A percentile compares a stretch with the other conserved stretches of the same genome.
These are phyloP conservation scores for Tillandsia leiboldiana DNA, from an alignment of 176 grass and related monocot genomes.

Conservation along the genomic window DNA sequence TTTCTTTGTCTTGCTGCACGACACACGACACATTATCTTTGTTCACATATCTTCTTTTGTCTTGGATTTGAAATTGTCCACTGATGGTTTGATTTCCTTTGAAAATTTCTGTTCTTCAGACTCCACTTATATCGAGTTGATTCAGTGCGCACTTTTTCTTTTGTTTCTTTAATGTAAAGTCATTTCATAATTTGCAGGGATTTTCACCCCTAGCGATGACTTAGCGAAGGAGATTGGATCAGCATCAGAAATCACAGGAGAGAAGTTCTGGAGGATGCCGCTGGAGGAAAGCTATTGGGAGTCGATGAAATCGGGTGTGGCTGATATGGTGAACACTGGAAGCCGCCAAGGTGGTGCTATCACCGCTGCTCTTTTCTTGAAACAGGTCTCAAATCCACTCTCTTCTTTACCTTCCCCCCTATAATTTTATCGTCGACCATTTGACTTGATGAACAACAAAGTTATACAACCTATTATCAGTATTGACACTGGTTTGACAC, in stretches of 20 bases:
- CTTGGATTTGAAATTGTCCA: background rate
- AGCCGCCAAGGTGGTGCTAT: slow-evolving; percentile 81
- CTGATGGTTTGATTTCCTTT: background rate
- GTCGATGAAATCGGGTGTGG: slow-evolving; percentile 80
- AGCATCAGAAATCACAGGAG: slow-evolving; percentile 72
- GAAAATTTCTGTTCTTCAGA: background rate
- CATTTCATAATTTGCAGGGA: slow-evolving; percentile 25
- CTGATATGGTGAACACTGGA: slow-evolving; percentile 93
- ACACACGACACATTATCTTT: background rate
- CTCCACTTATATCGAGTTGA: background rate
- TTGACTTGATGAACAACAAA: no score
- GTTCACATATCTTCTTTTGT: background rate
- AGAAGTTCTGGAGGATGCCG: slow-evolving; percentile 95
- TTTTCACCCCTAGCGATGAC: slow-evolving; percentile 81
- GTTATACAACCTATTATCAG: no score
- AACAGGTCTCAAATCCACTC: slow-evolving; percentile 46
- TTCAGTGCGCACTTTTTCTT: background rate
- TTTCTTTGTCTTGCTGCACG: background rate
- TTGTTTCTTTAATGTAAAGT: background rate
- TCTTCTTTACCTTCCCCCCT: background rate
- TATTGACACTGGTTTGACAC: no score
- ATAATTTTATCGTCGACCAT: no score
- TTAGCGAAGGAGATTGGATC: slow-evolving; percentile 68
- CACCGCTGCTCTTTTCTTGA: slow-evolving; percentile 80
- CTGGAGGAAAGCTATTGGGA: slow-evolving; percentile 97